These are phyloP conservation scores for Fusarium neocosmosporiellum DNA, from an alignment of 2,329 filamentous ascomycete genomes.

Conservation along the genomic window DNA sequence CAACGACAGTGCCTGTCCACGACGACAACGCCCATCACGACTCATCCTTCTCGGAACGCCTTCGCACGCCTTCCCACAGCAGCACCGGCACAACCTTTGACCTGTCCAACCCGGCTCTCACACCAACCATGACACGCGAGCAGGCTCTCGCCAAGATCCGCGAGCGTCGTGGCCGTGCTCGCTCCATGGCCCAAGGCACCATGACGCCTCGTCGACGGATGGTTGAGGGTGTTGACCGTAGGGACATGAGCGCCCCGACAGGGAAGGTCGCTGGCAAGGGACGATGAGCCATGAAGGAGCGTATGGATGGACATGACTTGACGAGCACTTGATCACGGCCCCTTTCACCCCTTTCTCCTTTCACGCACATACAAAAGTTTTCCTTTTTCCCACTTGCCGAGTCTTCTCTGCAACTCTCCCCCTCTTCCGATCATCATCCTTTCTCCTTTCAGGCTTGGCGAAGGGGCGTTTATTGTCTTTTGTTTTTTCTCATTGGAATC, in stretches of 20 bases:
- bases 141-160: slow-evolving; percentile 81
- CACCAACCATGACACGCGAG: slow-evolving; percentile 76
- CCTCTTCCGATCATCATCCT: slow-evolving; percentile 15
- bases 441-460: slow-evolving; percentile 35
- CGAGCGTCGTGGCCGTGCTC: slow-evolving; percentile 76
- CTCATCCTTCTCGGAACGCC: slow-evolving; percentile 57
- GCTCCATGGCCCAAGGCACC: slow-evolving; percentile 73
- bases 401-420: slow-evolving; percentile 1
- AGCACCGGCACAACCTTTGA: slow-evolving; percentile 59
- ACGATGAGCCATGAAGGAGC: slow-evolving; percentile 13
- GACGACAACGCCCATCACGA: slow-evolving; percentile 54
- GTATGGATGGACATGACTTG: slow-evolving; percentile 35
- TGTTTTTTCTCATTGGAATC: slow-evolving; percentile 8
- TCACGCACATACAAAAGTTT: slow-evolving; percentile 18
- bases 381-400: neutral
- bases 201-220: slow-evolving; percentile 68
- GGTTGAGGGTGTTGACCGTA: slow-evolving; percentile 60
- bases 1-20: slow-evolving; percentile 63
- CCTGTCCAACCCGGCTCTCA: slow-evolving; percentile 67
- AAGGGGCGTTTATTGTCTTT: slow-evolving; percentile 35
- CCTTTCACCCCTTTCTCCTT: slow-evolving; percentile 4
- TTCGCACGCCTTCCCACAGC: slow-evolving; percentile 57
- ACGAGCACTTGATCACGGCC: slow-evolving; percentile 29
- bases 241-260: slow-evolving; percentile 62
- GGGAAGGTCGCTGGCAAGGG: slow-evolving; percentile 43